These are phyloP conservation scores for Fusarium mangiferae DNA, from an alignment of 2,329 filamentous ascomycete species.

Conservation along the genomic window DNA sequence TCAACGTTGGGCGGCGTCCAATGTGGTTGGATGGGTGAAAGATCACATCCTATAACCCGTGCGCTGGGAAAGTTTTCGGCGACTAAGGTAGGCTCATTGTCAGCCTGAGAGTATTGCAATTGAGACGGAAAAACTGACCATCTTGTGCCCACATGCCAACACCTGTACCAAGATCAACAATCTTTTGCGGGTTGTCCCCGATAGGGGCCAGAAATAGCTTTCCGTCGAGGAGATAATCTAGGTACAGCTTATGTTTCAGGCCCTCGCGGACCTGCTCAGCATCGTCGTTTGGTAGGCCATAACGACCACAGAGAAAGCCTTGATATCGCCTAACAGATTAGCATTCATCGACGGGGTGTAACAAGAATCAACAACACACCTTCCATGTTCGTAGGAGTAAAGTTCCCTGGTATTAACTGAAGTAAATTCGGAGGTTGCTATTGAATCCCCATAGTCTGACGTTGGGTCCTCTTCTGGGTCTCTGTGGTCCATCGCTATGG, in stretches of 20 bases:
- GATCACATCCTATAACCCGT: constrained; percentile 57
- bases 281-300: constrained; percentile 65
- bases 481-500: constrained; percentile 38
- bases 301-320: constrained; percentile 57
- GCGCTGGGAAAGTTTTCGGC: constrained; percentile 58
- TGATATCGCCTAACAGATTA: constrained; percentile 58
- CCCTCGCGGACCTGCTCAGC: constrained; percentile 60
- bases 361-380: constrained; percentile 39
- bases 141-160: constrained; percentile 67
- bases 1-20: constrained; percentile 67
- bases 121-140: constrained; percentile 46
- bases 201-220: constrained; percentile 57
- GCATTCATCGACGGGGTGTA: neutral
- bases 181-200: constrained; percentile 57
- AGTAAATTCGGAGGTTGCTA: constrained; percentile 53
- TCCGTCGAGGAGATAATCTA: constrained; percentile 59
- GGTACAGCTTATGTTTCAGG: constrained; percentile 58
- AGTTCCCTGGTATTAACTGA: constrained; percentile 50
- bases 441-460: constrained; percentile 54
- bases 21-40: constrained; percentile 56
- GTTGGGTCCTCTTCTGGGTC: constrained; percentile 47
- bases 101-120: neutral
- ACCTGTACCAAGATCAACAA: constrained; percentile 62
- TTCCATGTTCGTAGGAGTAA: constrained; percentile 52
- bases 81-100: constrained; percentile 47